phyloP scores from a whole-genome alignment of 305 asterid genomes.

The Solanum aculeatissimum region DNA sequence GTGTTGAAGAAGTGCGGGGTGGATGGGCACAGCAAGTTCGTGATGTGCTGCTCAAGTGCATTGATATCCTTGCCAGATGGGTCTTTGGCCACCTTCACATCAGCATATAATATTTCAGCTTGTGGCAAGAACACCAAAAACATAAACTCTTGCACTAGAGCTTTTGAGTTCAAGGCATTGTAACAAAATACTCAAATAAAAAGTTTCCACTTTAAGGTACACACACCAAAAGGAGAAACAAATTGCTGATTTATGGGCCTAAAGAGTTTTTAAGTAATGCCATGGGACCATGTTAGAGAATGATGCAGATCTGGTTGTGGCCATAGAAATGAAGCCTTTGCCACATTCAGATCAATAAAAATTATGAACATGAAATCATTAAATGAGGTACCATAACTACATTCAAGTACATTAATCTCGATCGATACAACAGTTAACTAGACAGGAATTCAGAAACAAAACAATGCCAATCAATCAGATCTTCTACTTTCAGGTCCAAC shows the following conservation, averaged over 20 bases:
- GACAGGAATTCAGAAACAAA: not conserved
- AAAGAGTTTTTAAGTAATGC: not conserved
- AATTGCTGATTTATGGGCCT: not conserved
- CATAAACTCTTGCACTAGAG: not conserved
- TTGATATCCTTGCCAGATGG: constrained; percentile 70
- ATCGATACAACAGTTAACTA: not conserved
- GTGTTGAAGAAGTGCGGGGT: constrained; percentile 80
- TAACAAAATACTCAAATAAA: not conserved
- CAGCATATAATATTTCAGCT: not conserved
- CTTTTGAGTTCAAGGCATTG: not conserved
- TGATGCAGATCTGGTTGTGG: not conserved
- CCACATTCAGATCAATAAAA: not conserved
- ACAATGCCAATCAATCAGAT: not conserved
- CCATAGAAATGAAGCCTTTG: not conserved
- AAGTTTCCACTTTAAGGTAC: not conserved
- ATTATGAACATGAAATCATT: not conserved
- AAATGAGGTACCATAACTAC: not conserved
- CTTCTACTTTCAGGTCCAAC: too few relatives aligned
- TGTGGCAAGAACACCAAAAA: not conserved
- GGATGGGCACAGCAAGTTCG: constrained; percentile 56
- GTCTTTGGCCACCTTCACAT: constrained; percentile 61
- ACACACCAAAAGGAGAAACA: not conserved
- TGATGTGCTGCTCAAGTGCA: constrained; percentile 76
- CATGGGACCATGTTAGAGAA: not conserved
- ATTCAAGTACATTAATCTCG: not conserved